These are phyloP conservation scores for Sporothrix dimorphospora DNA, from an alignment of 2,329 filamentous ascomycete species.

Conservation along the genomic window DNA sequence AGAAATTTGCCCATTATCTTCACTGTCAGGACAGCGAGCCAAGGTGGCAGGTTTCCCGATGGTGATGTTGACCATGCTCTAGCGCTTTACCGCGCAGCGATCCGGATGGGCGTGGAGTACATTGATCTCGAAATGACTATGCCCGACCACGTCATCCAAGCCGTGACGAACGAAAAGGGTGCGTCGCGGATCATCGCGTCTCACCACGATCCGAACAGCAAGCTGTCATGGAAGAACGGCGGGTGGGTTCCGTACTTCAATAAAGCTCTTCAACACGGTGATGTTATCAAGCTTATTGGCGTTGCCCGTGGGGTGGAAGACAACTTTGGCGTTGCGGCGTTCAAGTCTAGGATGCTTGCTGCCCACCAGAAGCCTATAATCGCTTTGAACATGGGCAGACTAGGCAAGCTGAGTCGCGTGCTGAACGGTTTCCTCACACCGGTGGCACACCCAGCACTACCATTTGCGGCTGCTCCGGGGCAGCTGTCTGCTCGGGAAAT, in stretches of 20 bases:
- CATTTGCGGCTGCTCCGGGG: constrained; percentile 90
- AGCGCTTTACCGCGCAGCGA: constrained; percentile 74
- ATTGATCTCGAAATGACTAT: constrained; percentile 91
- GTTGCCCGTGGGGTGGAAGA: constrained; percentile 75
- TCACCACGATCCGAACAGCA: constrained; percentile 82
- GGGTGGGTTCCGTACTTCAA: constrained; percentile 93
- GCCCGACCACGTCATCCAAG: constrained; percentile 72
- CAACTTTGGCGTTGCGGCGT: constrained; percentile 81
- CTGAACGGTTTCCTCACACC: constrained; percentile 93
- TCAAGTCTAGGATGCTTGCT: constrained; percentile 74
- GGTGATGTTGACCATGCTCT: constrained; percentile 70
- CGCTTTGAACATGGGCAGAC: constrained; percentile 90
- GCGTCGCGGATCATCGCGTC: constrained; percentile 88
- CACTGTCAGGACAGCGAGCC: constrained; percentile 81
- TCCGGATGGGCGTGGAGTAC: constrained; percentile 87
- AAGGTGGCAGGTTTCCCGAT: constrained; percentile 89
- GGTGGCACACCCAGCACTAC: constrained; percentile 85
- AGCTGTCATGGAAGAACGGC: constrained; percentile 86
- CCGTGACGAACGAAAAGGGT: constrained; percentile 67
- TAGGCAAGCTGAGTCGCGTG: constrained; percentile 86
- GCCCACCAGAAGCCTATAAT: constrained; percentile 84
- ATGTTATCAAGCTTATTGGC: constrained; percentile 93
- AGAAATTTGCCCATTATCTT: constrained; percentile 73
- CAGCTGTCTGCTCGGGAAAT: constrained; percentile 92
- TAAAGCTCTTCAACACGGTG: constrained; percentile 82